Percentiles rank a stretch among this genome's conserved stretches.
phyloP scores from a whole-genome alignment of 345 rosid species.

The Melastoma malabathricum region DNA sequence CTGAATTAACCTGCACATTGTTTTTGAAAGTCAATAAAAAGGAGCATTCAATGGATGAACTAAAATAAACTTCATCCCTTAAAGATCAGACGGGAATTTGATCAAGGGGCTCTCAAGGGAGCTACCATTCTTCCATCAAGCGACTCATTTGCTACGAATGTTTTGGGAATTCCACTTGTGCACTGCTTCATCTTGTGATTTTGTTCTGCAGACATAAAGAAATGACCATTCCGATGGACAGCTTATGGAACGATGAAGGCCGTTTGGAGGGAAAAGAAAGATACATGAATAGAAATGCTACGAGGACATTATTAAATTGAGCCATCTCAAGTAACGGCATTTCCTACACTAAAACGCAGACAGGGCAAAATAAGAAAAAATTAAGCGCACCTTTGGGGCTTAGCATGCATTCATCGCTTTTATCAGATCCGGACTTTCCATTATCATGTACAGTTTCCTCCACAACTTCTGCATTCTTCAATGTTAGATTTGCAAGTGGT shows the following conservation, averaged over 20 bases:
- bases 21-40: not conserved
- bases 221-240: not conserved
- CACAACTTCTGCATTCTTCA: slow-evolving; percentile 17
- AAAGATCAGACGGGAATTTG: slow-evolving; percentile 5
- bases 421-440: slow-evolving; percentile 22
- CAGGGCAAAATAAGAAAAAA: not conserved
- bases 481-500: slow-evolving; percentile 20
- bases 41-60: not conserved
- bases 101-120: slow-evolving; percentile 7
- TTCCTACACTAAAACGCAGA: not conserved
- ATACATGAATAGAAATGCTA: no score
- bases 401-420: slow-evolving; percentile 18
- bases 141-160: slow-evolving; percentile 50
- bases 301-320: no score
- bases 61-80: not conserved
- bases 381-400: slow-evolving; percentile 32
- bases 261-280: no score
- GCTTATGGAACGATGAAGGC: no score
- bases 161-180: slow-evolving; percentile 28
- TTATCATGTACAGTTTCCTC: slow-evolving; percentile 15
- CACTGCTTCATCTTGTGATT: slow-evolving; percentile 35
- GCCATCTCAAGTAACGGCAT: not conserved
- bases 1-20: slow-evolving; percentile 64
- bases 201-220: slow-evolving; percentile 26
- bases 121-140: slow-evolving; percentile 63